Conservation (phyloP, 2,329 filamentous ascomycete species). For the Didymella pinodella region DNA sequence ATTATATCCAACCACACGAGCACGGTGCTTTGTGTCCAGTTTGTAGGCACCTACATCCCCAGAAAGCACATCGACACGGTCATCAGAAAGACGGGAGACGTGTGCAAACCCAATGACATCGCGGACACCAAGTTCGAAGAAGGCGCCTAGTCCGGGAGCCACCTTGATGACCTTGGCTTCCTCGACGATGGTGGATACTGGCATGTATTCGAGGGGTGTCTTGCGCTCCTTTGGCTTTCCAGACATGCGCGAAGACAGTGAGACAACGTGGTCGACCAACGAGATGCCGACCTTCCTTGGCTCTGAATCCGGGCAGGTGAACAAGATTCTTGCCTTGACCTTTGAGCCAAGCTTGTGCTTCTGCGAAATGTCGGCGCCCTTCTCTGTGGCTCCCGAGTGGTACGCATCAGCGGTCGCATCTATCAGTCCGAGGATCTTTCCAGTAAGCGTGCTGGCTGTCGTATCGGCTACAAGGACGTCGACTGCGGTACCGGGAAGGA, state of each 20-base stretch:
- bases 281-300: conserved; percentile 88
- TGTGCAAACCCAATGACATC: conserved; percentile 87
- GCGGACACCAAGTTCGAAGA: conserved; percentile 73
- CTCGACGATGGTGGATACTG: conserved; percentile 78
- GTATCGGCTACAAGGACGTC: conserved; percentile 84
- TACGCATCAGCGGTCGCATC: conserved; percentile 90
- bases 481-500: conserved; percentile 89
- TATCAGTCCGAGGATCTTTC: conserved; percentile 90
- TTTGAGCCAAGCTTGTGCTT: conserved; percentile 86
- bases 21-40: conserved; percentile 78
- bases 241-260: conserved; percentile 60
- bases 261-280: conserved; percentile 81
- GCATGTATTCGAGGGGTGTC: conserved; percentile 67
- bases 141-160: conserved; percentile 80
- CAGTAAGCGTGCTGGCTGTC: conserved; percentile 75
- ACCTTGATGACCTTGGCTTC: conserved; percentile 82
- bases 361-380: conserved; percentile 73
- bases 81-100: conserved; percentile 90
- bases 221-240: conserved; percentile 53
- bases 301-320: conserved; percentile 81
- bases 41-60: conserved; percentile 80
- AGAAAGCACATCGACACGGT: conserved; percentile 84
- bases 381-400: conserved; percentile 80
- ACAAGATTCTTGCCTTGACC: conserved; percentile 85
- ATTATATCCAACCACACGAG: conserved; percentile 86